Conservation (phyloP, 2,329 filamentous ascomycete species). For the Stylonectria norvegica region DNA sequence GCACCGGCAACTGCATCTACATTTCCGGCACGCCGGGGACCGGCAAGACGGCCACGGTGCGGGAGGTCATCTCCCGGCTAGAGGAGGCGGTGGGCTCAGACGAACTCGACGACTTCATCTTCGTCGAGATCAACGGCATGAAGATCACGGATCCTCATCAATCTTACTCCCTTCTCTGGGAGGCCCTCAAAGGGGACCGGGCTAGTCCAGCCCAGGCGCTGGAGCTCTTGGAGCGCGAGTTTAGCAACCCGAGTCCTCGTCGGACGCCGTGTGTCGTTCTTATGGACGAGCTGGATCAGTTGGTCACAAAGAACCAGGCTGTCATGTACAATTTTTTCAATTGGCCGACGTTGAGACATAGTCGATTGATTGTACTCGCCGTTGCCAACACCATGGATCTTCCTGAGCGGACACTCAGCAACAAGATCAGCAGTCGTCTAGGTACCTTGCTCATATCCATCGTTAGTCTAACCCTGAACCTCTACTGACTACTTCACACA, state of each 20-base stretch:
- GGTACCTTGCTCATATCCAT: constrained; percentile 38
- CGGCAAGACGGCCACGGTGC: constrained; percentile 94
- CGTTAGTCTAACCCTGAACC: background rate
- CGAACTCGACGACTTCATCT: constrained; percentile 96
- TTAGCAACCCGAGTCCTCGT: constrained; percentile 84
- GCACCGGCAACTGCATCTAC: constrained; percentile 93
- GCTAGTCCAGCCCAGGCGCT: constrained; percentile 90
- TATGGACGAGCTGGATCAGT: constrained; percentile 97
- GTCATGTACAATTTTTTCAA: constrained; percentile 99
- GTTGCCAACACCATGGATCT: constrained; percentile 99
- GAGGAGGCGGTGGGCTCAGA: constrained; percentile 85
- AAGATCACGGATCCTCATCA: constrained; percentile 98
- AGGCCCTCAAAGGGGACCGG: constrained; percentile 88
- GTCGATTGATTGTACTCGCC: constrained; percentile 88
- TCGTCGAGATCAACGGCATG: constrained; percentile 99
- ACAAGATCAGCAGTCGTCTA: constrained; percentile 93
- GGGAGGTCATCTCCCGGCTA: constrained; percentile 86
- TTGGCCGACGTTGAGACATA: constrained; percentile 90
- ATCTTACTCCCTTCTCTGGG: constrained; percentile 92
- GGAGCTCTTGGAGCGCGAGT: constrained; percentile 87
- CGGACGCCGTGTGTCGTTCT: constrained; percentile 93
- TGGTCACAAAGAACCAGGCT: constrained; percentile 97
- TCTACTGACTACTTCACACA: constrained; percentile 17
- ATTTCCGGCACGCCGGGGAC: constrained; percentile 98
- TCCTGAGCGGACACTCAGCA: constrained; percentile 90